Evolutionary conservation across 1,139 yeast genomes (phyloP), one percentile per base, ranked within the genome.

Genomic region (Zhuliangozyma parablackwelliae): DNA sequence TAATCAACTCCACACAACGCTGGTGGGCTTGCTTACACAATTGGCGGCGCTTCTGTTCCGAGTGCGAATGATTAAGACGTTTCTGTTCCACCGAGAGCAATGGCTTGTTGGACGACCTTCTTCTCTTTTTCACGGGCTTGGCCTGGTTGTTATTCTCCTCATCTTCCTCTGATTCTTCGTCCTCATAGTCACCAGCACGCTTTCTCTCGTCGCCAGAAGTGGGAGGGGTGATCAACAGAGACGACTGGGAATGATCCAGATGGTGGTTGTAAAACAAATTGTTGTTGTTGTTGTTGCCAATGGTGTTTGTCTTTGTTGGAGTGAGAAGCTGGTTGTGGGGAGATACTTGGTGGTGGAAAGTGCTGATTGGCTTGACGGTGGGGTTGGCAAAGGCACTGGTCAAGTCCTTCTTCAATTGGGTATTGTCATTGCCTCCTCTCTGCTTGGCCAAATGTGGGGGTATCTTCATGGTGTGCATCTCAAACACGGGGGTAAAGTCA

Each of bases 31-130:
- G 61, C 56, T 84, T 85, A 54, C 90, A 86, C 48, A 75, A 59
- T 44, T 78, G 81, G 32, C 96, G 69, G 39, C 96, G 72, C 50
- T 78, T 76, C 58, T 86, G 88, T 56, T 87, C 96, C 36, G 86
- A 78, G 34, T 77, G 69, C 7, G 85, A 79, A 56, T 87, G 96
- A 51, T 83, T 82, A 38, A 70, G 56, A 38, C 92, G 69, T 51
- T 82, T 83, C 53, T 85, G 88, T 48, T 81, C 83, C 36, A 77
- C 72, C 0, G 83, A 59, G 21, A 84, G 65, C 10, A 68, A 55
- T n/a, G 69, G 80, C 59, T 66, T 76, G 46, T 62, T 57, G 12
- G 61, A 50, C 13, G 63, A 54, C 43, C 66, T 57, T 43, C 56
- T 57, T 34, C 64, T 55, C 47, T 61, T 64, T 36, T 52, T 56